A percentile compares a stretch with the other conserved stretches of the same genome.
Conservation (phyloP, 129 eudicot species). For the Deinandra increscens region DNA sequence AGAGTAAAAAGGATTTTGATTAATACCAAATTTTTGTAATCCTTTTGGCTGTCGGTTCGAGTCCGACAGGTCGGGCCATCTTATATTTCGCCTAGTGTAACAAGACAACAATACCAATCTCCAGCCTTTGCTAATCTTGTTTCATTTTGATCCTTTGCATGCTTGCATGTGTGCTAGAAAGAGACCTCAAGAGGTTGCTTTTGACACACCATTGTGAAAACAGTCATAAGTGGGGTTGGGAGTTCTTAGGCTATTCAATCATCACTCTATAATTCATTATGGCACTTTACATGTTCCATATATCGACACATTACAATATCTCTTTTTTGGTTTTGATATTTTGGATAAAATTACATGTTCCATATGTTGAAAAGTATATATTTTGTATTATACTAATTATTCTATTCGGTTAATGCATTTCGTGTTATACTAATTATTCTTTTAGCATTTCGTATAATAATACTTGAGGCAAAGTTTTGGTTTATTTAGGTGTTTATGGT, state of each 20-base stretch:
- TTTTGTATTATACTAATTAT: no score
- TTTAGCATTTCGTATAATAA: no score
- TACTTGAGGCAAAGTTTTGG: no score
- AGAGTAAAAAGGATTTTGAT: conserved; percentile 56
- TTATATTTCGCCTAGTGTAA: not conserved
- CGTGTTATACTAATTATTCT: no score
- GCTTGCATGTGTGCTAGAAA: not conserved
- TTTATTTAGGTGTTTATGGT: no score
- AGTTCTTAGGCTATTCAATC: not conserved
- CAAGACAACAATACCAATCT: not conserved
- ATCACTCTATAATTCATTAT: no score
- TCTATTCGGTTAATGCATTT: no score
- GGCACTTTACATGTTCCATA: no score
- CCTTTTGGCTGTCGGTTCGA: conserved; percentile 72
- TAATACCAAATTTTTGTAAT: conserved; percentile 19
- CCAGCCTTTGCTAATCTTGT: not conserved
- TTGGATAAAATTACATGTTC: no score
- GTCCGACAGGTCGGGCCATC: conserved; percentile 59
- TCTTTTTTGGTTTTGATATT: no score
- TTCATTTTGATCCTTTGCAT: not conserved
- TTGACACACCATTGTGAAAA: not conserved
- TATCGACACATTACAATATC: no score
- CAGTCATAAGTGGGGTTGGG: not conserved
- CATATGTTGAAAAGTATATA: no score
- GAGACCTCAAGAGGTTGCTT: not conserved